These are phyloP conservation scores for Pueraria montana DNA, from an alignment of 306 rosid genomes.

Conservation along the genomic window DNA sequence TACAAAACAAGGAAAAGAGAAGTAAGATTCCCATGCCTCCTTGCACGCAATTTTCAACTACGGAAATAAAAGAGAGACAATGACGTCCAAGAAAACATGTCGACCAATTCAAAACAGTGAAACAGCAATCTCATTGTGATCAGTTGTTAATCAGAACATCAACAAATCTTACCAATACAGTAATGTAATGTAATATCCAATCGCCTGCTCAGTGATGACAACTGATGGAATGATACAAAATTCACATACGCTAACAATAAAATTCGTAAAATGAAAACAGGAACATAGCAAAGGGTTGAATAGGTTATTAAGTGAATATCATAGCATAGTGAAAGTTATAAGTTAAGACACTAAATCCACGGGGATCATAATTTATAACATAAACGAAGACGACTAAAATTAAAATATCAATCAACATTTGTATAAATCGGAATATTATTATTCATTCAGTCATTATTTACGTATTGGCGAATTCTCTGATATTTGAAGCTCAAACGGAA, in stretches of 20 bases:
- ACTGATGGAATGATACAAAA: conserved; percentile 1
- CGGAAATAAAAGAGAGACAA: not conserved
- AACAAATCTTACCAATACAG: conserved; percentile 1
- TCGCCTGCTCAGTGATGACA: not conserved
- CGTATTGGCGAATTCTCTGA: not conserved
- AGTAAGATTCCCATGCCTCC: conserved; percentile 36
- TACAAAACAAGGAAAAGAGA: conserved; percentile 47
- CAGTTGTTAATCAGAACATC: conserved; percentile 31
- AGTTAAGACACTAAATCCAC: conserved; percentile 1
- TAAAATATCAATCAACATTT: conserved; percentile 9
- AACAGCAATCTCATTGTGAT: not conserved
- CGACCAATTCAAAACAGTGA: not conserved
- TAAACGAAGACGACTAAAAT: not conserved
- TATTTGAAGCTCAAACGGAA: not conserved
- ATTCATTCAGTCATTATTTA: not conserved
- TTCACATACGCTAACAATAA: not conserved
- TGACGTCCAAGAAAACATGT: not conserved
- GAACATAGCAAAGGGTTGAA: not conserved
- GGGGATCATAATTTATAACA: not conserved
- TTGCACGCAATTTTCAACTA: conserved; percentile 6
- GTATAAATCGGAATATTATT: conserved; percentile 5
- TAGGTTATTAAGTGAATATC: not conserved
- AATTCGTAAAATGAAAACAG: conserved; percentile 17
- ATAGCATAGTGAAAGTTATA: not conserved
- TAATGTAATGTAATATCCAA: not conserved